Conservation (phyloP, 1,284 basidiomycete genomes). For the Ceratobasidium papillatum region DNA sequence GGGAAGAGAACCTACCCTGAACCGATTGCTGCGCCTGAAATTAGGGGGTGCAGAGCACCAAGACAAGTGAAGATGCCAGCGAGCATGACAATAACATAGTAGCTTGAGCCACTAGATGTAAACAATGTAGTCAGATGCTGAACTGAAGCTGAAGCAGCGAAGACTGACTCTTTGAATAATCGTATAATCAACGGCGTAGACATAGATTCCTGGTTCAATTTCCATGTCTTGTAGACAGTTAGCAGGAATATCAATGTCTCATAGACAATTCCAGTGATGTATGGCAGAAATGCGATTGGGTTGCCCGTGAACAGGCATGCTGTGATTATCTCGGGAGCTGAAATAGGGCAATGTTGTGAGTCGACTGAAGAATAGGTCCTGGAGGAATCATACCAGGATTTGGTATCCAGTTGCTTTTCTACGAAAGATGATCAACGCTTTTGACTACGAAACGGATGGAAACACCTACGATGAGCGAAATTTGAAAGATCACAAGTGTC, state of each 20-base stretch:
- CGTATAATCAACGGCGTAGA: conserved; percentile 10
- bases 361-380: no score
- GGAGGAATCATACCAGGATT: conserved; percentile 19
- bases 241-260: conserved; percentile 17
- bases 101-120: neutral
- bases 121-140: neutral
- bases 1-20: neutral
- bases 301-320: conserved; percentile 17
- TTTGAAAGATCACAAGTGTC: neutral
- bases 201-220: neutral
- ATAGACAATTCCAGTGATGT: conserved; percentile 13
- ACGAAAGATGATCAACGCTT: neutral
- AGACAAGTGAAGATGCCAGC: neutral
- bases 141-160: neutral
- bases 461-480: neutral
- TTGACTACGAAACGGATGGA: neutral
- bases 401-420: neutral
- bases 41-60: neutral
- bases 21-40: conserved; percentile 17
- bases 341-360: neutral
- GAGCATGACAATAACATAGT: conserved; percentile 3
- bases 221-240: conserved; percentile 18
- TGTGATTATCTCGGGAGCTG: conserved; percentile 20
- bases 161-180: conserved; percentile 12
- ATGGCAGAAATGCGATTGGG: neutral